Conservation (phyloP, 495 filamentous ascomycete species). For the Elasticomyces elasticus region DNA sequence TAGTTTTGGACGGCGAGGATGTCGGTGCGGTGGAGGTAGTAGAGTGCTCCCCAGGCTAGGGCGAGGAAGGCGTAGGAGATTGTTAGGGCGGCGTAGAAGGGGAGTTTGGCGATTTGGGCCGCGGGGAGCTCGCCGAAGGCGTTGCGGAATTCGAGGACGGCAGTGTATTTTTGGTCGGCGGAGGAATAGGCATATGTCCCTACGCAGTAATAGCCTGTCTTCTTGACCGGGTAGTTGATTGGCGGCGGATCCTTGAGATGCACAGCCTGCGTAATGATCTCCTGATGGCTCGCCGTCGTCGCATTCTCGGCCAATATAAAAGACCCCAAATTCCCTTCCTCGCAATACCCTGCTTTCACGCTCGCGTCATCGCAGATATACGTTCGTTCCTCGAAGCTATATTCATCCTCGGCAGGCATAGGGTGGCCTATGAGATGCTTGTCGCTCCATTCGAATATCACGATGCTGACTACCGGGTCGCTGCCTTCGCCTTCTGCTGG, state of each 20-base stretch:
- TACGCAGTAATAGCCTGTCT: slow-evolving; percentile 95
- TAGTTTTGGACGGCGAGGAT: slow-evolving; percentile 99
- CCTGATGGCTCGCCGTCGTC: slow-evolving; percentile 52
- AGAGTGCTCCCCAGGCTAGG: slow-evolving; percentile 87
- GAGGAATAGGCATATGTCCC: slow-evolving; percentile 52
- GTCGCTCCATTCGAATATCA: slow-evolving; percentile 93
- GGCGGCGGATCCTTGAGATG: slow-evolving; percentile 65
- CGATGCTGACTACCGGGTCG: slow-evolving; percentile 70
- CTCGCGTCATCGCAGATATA: slow-evolving; percentile 65
- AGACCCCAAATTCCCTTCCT: slow-evolving; percentile 62
- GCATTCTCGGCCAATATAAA: slow-evolving; percentile 73
- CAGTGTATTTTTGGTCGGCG: slow-evolving; percentile 52
- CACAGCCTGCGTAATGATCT: slow-evolving; percentile 68
- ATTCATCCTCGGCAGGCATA: slow-evolving; percentile 4
- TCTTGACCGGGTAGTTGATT: slow-evolving; percentile 70
- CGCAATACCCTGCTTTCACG: slow-evolving; percentile 61
- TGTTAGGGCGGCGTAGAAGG: slow-evolving; percentile 91
- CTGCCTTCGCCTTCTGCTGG: slow-evolving; percentile 38
- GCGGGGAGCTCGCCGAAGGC: slow-evolving; percentile 93
- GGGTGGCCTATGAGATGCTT: slow-evolving; percentile 59
- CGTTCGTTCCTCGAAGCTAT: slow-evolving; percentile 25
- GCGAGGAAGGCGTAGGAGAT: slow-evolving; percentile 87
- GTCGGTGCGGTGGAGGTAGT: slow-evolving; percentile 86
- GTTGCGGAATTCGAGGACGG: slow-evolving; percentile 83
- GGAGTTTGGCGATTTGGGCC: slow-evolving; percentile 90